Base-by-base conservation (phyloP, 1,139 yeast genomes). In the Yamadazyma friedrichii region DNA sequence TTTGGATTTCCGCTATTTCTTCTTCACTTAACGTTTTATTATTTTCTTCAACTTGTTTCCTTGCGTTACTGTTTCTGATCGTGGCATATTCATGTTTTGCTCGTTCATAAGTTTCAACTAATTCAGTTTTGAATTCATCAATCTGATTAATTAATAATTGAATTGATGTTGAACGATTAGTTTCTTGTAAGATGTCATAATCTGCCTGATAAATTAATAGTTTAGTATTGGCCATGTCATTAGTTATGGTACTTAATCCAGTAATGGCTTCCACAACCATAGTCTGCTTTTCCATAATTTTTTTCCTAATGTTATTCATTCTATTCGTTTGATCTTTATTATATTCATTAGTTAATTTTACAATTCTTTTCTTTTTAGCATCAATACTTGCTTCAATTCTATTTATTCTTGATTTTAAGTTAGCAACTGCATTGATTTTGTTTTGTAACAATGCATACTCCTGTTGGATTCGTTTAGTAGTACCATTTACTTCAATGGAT, bases 41-140 rank as follows among this genome's bases (percentile, higher is more conserved):
- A 43, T 67, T 69, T 16, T 59, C 61, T 45, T 67, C 67, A 45
- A 80, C 67, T 36, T 59, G 61, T 35, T 59, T 58, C 12, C 71
- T 74, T 11, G 75, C 75, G 15, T 67, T 74, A 38, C 76, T 68
- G 36, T 71, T 65, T 45, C 67, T 75, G 42, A 69, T 61, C 41
- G 63, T 65, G 35, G 70, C 70, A 40, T 75, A 71, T 33, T 61
- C 62, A 16, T 56, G 51, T 42, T 74, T 69, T 8, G 80, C 77
- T 12, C 56, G 56, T 6, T 62, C 61, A 46, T 70, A 74, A 5
- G 61, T 65, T 6, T 55, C 54, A 40, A 54, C 62, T 43, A 56
- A 64, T 29, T 48, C 58, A 38, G 45, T 53, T 39, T 59, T 59
- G 41, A 58, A 68, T 47, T 41, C 55, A 11, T 65, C 67, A 12